phyloP scores from a whole-genome alignment of 1,139 yeast genomes.

The Lodderomyces orthopsilosis region DNA sequence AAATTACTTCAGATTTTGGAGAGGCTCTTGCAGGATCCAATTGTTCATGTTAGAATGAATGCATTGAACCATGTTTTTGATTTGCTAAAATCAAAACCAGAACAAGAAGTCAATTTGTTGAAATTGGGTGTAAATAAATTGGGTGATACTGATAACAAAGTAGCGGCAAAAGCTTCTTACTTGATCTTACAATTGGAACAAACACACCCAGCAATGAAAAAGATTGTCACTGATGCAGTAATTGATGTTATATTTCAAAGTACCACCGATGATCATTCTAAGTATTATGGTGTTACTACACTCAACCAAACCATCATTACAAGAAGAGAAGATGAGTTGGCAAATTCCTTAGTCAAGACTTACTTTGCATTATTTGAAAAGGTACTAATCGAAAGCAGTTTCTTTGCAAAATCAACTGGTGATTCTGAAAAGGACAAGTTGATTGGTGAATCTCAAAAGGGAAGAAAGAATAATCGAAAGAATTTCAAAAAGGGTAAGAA shows the following conservation, averaged over 20 bases:
- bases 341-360: slow-evolving; percentile 78
- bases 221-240: slow-evolving; percentile 72
- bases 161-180: slow-evolving; percentile 84
- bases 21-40: slow-evolving; percentile 82
- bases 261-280: slow-evolving; percentile 78
- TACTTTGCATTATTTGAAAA: slow-evolving; percentile 87
- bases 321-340: slow-evolving; percentile 69
- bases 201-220: slow-evolving; percentile 95
- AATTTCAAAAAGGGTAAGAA: slow-evolving; percentile 54
- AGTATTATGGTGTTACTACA: slow-evolving; percentile 84
- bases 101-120: slow-evolving; percentile 90
- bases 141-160: slow-evolving; percentile 91
- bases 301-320: slow-evolving; percentile 90
- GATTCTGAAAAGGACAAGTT: slow-evolving; percentile 31
- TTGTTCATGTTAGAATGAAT: slow-evolving; percentile 80
- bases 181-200: slow-evolving; percentile 78
- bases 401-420: slow-evolving; percentile 20
- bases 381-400: slow-evolving; percentile 67
- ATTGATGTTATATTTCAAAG: slow-evolving; percentile 73
- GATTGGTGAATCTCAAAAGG: slow-evolving; percentile 44
- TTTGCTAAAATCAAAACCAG: slow-evolving; percentile 81
- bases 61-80: slow-evolving; percentile 77
- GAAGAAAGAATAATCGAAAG: slow-evolving; percentile 53
- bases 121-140: slow-evolving; percentile 88
- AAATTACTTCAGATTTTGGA: slow-evolving; percentile 69